phyloP scores from a whole-genome alignment of 2,329 filamentous ascomycete genomes.

The Aspergillus brasiliensis region DNA sequence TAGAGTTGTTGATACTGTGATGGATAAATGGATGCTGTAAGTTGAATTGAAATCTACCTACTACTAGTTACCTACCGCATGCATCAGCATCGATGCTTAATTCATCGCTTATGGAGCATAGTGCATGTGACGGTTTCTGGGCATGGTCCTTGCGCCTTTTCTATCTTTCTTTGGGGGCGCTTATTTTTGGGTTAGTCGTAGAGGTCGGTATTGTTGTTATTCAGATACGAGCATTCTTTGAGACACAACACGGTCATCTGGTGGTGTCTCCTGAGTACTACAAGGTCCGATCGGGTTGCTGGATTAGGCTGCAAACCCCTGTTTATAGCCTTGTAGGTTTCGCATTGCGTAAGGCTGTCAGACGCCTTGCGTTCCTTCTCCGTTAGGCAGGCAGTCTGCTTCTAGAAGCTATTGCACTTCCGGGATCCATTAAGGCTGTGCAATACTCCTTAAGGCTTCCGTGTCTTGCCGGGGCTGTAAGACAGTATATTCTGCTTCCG shows the following conservation, averaged over 20 bases:
- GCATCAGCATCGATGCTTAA: not conserved
- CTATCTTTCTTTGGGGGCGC: not conserved
- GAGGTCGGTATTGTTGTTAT: not conserved
- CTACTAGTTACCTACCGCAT: not conserved
- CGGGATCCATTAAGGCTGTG: conserved; percentile 2
- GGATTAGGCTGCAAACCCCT: not conserved
- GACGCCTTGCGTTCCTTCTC: not conserved
- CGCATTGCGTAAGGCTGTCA: conserved; percentile 4
- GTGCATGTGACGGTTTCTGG: not conserved
- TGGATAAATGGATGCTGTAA: not conserved
- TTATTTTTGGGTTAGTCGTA: not conserved
- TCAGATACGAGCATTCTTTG: not conserved
- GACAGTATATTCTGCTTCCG: not conserved
- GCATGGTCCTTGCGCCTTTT: not conserved
- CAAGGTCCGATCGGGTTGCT: not conserved
- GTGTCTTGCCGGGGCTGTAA: not conserved
- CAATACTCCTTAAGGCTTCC: not conserved
- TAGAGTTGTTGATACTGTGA: not conserved
- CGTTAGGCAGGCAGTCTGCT: conserved; percentile 2
- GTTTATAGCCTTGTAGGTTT: not conserved
- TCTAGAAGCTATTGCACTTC: not conserved
- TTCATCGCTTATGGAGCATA: not conserved
- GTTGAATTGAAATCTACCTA: not conserved
- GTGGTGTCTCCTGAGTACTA: not conserved
- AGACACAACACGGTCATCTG: not conserved